A percentile compares a stretch with the other conserved stretches of the same genome.
Conservation (phyloP, 2,329 filamentous ascomycete species). For the Diplocarpon mali region DNA sequence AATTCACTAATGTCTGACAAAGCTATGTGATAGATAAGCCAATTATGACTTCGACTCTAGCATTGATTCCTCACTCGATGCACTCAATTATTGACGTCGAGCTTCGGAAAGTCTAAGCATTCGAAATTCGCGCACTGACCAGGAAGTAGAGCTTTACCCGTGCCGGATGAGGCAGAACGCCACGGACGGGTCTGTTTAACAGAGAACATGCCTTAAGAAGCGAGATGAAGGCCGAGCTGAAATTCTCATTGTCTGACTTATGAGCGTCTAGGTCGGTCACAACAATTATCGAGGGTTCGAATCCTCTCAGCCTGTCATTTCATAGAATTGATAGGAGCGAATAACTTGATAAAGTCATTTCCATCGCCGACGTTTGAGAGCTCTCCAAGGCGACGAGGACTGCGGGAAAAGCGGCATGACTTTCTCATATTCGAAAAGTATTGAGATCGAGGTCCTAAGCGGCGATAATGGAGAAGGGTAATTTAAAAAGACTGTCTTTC, state of each 20-base stretch:
- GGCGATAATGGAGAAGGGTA: background rate
- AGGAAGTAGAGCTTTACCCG: no score
- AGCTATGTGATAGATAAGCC: no score
- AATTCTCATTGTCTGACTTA: constrained; percentile 10
- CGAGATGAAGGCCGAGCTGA: constrained; percentile 2
- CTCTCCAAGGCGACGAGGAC: constrained; percentile 32
- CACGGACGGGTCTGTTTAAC: no score
- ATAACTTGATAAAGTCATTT: constrained; percentile 18
- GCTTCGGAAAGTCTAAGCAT: no score
- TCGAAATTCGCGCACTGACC: no score
- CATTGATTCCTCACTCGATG: no score
- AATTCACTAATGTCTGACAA: no score
- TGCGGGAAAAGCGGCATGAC: background rate
- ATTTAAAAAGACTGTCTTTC: background rate
- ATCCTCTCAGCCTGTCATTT: constrained; percentile 21
- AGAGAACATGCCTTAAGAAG: background rate
- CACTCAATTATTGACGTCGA: no score
- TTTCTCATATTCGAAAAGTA: background rate
- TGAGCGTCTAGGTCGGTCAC: constrained; percentile 7
- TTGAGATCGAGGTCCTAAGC: constrained; percentile 1
- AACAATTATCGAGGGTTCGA: constrained; percentile 9
- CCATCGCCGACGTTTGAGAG: constrained; percentile 32
- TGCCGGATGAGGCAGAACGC: no score
- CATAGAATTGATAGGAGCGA: constrained; percentile 21
- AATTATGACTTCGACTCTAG: no score